Percentiles rank a stretch among this genome's conserved stretches.
These are phyloP conservation scores for Neopestalotiopsis sp. DNA, from an alignment of 2,329 filamentous ascomycete species.

Conservation along the genomic window DNA sequence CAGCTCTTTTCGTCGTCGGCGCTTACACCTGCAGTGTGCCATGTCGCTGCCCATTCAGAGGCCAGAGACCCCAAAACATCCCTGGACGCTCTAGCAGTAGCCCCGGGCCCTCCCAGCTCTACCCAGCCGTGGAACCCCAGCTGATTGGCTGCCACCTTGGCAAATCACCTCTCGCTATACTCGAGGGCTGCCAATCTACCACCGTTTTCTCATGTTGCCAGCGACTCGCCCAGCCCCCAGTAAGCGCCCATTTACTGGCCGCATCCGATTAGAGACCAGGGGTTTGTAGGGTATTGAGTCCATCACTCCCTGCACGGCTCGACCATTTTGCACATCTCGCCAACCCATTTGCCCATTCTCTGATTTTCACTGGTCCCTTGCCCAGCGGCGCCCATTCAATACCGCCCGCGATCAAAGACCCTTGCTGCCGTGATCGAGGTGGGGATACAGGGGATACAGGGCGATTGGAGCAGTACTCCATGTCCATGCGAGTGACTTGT, in stretches of 20 bases:
- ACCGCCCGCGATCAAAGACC: slow-evolving; percentile 28
- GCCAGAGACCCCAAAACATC: slow-evolving; percentile 20
- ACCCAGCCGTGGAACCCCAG: slow-evolving; percentile 23
- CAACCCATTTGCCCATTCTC: slow-evolving; percentile 34
- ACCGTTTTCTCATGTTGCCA: slow-evolving; percentile 24
- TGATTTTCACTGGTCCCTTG: slow-evolving; percentile 35
- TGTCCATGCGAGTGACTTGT: slow-evolving; percentile 7
- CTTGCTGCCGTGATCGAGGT: neutral
- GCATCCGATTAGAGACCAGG: slow-evolving; percentile 24
- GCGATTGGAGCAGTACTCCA: neutral
- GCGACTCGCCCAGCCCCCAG: slow-evolving; percentile 35
- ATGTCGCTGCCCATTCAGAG: slow-evolving; percentile 16
- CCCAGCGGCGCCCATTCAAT: slow-evolving; percentile 27
- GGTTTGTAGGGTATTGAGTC: neutral
- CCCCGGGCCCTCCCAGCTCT: slow-evolving; percentile 23
- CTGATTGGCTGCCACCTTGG: slow-evolving; percentile 32
- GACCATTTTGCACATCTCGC: slow-evolving; percentile 20
- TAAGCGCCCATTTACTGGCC: slow-evolving; percentile 33
- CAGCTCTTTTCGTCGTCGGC: slow-evolving; percentile 11
- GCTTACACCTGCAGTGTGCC: slow-evolving; percentile 20
- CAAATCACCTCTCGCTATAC: slow-evolving; percentile 34
- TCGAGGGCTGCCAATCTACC: slow-evolving; percentile 16
- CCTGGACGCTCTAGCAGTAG: slow-evolving; percentile 19
- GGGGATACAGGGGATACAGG: neutral
- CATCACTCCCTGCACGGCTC: slow-evolving; percentile 30